phyloP scores from a whole-genome alignment of 2,329 filamentous ascomycete species.

The Ophiostoma triangulosporum region DNA sequence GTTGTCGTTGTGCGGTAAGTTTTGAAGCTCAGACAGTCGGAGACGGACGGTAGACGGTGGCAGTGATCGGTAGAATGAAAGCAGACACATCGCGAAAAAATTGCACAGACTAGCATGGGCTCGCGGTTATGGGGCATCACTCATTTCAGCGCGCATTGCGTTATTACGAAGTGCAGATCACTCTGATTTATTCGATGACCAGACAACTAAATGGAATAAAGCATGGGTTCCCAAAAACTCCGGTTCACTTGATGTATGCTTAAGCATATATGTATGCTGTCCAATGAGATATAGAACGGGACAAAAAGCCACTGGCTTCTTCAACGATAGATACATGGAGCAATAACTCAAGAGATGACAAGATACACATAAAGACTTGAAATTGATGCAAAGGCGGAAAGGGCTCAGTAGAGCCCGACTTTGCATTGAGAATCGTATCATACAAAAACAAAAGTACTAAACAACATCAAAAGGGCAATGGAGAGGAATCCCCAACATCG shows the following conservation, averaged over 20 bases:
- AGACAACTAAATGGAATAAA: not conserved
- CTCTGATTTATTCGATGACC: not conserved
- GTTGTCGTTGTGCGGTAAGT: too few relatives aligned
- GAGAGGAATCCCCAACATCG: too few relatives aligned
- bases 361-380: too few relatives aligned
- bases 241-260: not conserved
- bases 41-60: too few relatives aligned
- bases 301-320: too few relatives aligned
- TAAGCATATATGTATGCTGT: too few relatives aligned
- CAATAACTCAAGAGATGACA: too few relatives aligned
- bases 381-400: not conserved
- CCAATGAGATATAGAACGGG: too few relatives aligned
- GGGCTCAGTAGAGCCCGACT: not conserved
- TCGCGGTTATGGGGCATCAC: not conserved
- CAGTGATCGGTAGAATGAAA: too few relatives aligned
- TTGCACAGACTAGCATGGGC: not conserved
- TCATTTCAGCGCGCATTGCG: not conserved
- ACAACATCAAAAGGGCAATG: not conserved
- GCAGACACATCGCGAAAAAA: too few relatives aligned
- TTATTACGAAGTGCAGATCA: not conserved
- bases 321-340: too few relatives aligned
- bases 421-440: not conserved
- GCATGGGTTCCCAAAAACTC: not conserved
- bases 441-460: not conserved
- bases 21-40: too few relatives aligned